A percentile compares a stretch with the other conserved stretches of the same genome.
These are phyloP conservation scores for Gonium pectorale DNA, from an alignment of 139 green algal genomes.

Conservation along the genomic window DNA sequence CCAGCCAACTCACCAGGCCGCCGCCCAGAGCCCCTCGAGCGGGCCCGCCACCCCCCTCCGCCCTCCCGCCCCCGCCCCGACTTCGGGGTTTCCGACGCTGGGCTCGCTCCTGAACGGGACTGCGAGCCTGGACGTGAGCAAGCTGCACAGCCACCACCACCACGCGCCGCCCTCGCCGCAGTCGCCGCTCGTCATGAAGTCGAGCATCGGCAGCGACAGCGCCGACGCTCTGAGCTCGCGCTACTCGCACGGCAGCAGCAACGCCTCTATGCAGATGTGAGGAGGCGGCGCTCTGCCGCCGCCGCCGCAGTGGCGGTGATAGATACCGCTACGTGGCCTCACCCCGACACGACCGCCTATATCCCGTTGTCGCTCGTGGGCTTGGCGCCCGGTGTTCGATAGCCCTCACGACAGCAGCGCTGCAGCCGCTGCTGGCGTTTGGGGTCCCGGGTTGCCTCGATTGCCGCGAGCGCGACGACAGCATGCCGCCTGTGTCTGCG, in stretches of 20 bases:
- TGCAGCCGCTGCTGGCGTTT: too few relatives aligned
- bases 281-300: too few relatives aligned
- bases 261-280: slow-evolving; percentile 45
- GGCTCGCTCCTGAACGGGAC: slow-evolving; percentile 9
- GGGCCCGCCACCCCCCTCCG: slow-evolving; percentile 24
- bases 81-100: slow-evolving; percentile 23
- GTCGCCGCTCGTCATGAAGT: slow-evolving; percentile 38
- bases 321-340: too few relatives aligned
- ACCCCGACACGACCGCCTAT: too few relatives aligned
- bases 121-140: neutral
- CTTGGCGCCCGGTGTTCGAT: too few relatives aligned
- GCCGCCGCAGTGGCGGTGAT: too few relatives aligned
- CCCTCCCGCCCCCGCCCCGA: slow-evolving; percentile 2
- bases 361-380: too few relatives aligned
- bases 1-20: neutral
- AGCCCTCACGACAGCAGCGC: too few relatives aligned
- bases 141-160: neutral
- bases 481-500: too few relatives aligned
- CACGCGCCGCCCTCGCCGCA: slow-evolving; percentile 34
- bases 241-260: slow-evolving; percentile 33
- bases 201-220: slow-evolving; percentile 30
- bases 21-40: neutral
- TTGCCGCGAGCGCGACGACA: too few relatives aligned
- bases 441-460: too few relatives aligned
- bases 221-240: slow-evolving; percentile 11